These are phyloP conservation scores for Leucocoprinus sp. DNA, from an alignment of 768 basidiomycete species.

Conservation along the genomic window DNA sequence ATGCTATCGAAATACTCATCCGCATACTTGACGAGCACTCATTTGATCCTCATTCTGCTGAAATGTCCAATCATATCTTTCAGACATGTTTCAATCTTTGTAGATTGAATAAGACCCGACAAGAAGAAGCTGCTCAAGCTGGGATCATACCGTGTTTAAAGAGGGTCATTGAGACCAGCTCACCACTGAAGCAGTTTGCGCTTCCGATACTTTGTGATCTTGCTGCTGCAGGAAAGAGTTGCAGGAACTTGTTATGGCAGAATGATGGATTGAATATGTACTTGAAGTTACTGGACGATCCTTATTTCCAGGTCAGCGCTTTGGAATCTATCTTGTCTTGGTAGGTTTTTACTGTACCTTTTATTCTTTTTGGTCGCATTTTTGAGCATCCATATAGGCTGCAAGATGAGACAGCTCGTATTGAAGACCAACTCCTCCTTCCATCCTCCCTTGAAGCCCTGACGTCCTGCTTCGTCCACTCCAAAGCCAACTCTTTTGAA, in stretches of 20 bases:
- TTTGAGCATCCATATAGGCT: conserved; percentile 44
- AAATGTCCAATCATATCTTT: conserved; percentile 96
- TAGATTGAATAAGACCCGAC: conserved; percentile 85
- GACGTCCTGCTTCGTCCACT: conserved; percentile 71
- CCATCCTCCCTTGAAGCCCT: conserved; percentile 55
- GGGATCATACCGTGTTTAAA: conserved; percentile 91
- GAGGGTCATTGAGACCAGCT: conserved; percentile 78
- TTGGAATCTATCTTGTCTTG: conserved; percentile 87
- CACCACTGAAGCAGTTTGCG: conserved; percentile 94
- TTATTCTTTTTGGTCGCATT: not conserved
- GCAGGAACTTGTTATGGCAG: conserved; percentile 85
- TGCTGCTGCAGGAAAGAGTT: conserved; percentile 90
- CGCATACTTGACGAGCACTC: conserved; percentile 76
- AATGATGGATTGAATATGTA: conserved; percentile 85
- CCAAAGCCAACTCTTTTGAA: conserved; percentile 88
- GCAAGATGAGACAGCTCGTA: conserved; percentile 89
- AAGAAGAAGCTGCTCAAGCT: conserved; percentile 95
- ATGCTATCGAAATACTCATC: conserved; percentile 88
- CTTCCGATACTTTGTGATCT: conserved; percentile 95
- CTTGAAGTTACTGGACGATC: conserved; percentile 67
- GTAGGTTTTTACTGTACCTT: conserved; percentile 32
- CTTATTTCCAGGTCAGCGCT: conserved; percentile 88
- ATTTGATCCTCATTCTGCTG: conserved; percentile 77
- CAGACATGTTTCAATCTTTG: conserved; percentile 97
- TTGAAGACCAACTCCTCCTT: conserved; percentile 83